Percentiles rank a stretch among this genome's conserved stretches.
phyloP scores from a whole-genome alignment of 345 rosid genomes.

The Crucihimalaya himalaica region DNA sequence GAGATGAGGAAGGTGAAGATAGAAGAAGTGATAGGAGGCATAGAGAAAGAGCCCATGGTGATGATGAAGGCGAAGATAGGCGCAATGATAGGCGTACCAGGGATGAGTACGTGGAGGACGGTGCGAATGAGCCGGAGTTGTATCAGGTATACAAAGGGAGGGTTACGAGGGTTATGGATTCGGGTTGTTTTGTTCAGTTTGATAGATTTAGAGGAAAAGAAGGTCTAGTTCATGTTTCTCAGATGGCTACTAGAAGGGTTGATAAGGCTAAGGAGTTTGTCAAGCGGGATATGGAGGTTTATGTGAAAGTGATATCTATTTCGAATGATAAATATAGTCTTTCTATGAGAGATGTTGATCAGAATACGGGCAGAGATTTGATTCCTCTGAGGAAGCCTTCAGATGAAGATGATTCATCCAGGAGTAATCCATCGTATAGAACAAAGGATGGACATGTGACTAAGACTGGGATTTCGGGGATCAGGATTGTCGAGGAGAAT shows the following conservation, averaged over 20 bases:
- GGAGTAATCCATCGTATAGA: slow-evolving; percentile 55
- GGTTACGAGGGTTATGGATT: slow-evolving; percentile 83
- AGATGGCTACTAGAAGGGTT: slow-evolving; percentile 68
- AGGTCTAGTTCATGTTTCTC: slow-evolving; percentile 87
- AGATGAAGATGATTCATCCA: slow-evolving; percentile 49
- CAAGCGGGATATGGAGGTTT: slow-evolving; percentile 77
- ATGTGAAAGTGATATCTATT: slow-evolving; percentile 74
- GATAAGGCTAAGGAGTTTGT: slow-evolving; percentile 56
- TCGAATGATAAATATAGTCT: slow-evolving; percentile 63
- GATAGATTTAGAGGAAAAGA: slow-evolving; percentile 81
- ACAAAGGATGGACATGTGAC: slow-evolving; percentile 57
- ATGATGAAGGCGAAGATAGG: slow-evolving; percentile 32
- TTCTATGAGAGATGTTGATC: slow-evolving; percentile 88
- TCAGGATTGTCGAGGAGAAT: slow-evolving; percentile 63
- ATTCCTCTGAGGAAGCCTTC: slow-evolving; percentile 66
- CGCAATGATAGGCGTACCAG: slow-evolving; percentile 37
- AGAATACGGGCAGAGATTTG: slow-evolving; percentile 77
- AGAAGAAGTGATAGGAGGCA: slow-evolving; percentile 30
- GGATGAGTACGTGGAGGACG: slow-evolving; percentile 31
- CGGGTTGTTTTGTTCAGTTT: slow-evolving; percentile 82
- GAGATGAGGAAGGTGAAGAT: slow-evolving; percentile 33
- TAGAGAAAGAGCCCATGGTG: slow-evolving; percentile 32
- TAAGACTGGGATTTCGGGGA: slow-evolving; percentile 81
- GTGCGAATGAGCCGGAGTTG: slow-evolving; percentile 61
- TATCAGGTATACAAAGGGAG: slow-evolving; percentile 78